Base-by-base conservation (phyloP, 2,329 filamentous ascomycete species). In the Nemania diffusa region DNA sequence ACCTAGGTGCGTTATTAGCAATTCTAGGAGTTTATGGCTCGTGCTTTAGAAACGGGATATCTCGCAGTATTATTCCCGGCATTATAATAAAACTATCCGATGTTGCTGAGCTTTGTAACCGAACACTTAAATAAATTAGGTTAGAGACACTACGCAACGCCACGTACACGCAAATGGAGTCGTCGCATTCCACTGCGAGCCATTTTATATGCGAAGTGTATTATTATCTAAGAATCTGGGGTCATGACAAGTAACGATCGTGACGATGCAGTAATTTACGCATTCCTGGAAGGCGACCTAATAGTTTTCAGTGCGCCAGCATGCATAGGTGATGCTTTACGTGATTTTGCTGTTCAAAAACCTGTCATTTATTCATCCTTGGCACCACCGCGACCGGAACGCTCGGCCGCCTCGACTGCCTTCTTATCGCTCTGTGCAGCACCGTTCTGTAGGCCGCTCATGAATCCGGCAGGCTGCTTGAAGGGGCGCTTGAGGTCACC, bases 401-500 rank as follows among this genome's bases (percentile, higher is more conserved):
- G 92, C 85, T 95, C 92, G 61, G 90, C 90, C 57, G 88, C 87
- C 84, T 94, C 92, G 55, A 97, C 87, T 64, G 92, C 90, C 83
- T 95, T 94, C 87, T 95, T 93, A 81, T 99, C 96, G 79, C 92
- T 97, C 87, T 97, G 94, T 73, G 92, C 88, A 73, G 91, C 87
- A 32, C 88, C 88, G 72, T 88, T 87, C 81, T 91, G 87, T 80
- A 94, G 88, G 69, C 90, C 89, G 73, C 88, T 89, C 91, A 97
- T 94, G 80, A 98, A 87, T 60, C 94, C 94, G 69, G 87, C 91
- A 68, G 87, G 82, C 57, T 90, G 87, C 90, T 98, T 99, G 91
- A 97, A 99, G 71, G 96, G 96, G 69, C 96, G 88, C 88, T 97
- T 96, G 74, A 99, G 88, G 72, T 99, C 96, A 62, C 95, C 96